These are phyloP conservation scores for Coprinopsis sp. DNA, from an alignment of 768 basidiomycete species.

Conservation along the genomic window DNA sequence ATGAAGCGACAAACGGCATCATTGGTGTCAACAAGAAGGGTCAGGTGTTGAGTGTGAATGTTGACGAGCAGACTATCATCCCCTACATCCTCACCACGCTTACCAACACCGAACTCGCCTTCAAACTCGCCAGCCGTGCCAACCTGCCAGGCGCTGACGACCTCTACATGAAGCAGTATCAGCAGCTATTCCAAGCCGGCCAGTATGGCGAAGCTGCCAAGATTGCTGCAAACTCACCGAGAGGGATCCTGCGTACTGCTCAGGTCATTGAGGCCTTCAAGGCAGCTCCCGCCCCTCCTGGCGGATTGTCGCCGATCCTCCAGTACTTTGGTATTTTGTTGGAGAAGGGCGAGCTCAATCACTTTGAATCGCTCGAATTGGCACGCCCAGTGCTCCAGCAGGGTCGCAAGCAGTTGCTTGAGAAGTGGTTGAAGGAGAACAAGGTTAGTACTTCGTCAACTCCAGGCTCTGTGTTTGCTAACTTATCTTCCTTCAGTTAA, in stretches of 20 bases:
- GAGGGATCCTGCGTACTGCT: slow-evolving; percentile 89
- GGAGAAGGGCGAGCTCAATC: slow-evolving; percentile 97
- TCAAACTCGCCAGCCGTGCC: slow-evolving; percentile 94
- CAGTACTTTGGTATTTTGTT: slow-evolving; percentile 99
- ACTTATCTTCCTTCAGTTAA: slow-evolving; percentile 64
- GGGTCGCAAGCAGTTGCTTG: slow-evolving; percentile 91
- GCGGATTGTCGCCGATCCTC: slow-evolving; percentile 90
- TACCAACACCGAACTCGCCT: slow-evolving; percentile 96
- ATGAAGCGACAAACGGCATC: slow-evolving; percentile 91
- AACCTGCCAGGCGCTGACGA: slow-evolving; percentile 98
- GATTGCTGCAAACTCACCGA: slow-evolving; percentile 94
- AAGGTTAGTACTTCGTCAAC: slow-evolving; percentile 52
- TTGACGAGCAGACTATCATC: slow-evolving; percentile 94
- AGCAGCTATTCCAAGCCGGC: slow-evolving; percentile 81
- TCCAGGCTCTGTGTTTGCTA: neutral
- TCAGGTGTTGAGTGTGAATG: slow-evolving; percentile 93
- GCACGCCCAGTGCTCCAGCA: slow-evolving; percentile 95
- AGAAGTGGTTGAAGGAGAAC: slow-evolving; percentile 99
- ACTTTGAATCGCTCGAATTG: slow-evolving; percentile 90
- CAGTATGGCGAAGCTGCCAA: slow-evolving; percentile 95
- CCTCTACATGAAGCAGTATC: slow-evolving; percentile 91
- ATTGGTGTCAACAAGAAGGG: slow-evolving; percentile 99
- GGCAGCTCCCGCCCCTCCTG: slow-evolving; percentile 83
- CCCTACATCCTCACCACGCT: slow-evolving; percentile 91
- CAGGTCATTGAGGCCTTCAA: slow-evolving; percentile 98